Conservation (phyloP, 768 basidiomycete genomes). For the Hygrocybe punicea region DNA sequence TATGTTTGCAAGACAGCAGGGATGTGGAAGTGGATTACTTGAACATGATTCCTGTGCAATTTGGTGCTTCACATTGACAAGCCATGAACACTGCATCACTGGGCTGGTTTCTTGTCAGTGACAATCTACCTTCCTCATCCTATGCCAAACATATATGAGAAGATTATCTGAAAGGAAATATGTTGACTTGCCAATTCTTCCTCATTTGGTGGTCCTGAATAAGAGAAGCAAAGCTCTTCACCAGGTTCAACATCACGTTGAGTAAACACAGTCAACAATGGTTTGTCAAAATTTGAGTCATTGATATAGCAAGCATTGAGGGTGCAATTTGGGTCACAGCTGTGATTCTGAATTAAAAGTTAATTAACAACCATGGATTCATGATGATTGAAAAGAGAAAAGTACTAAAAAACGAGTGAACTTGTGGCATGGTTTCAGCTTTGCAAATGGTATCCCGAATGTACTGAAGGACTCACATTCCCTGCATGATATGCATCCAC, state of each 20-base stretch:
- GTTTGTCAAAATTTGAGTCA: constrained; percentile 68
- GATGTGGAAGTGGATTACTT: too few relatives aligned
- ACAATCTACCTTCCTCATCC: constrained; percentile 8
- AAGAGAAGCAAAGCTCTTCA: constrained; percentile 78
- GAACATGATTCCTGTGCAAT: constrained; percentile 44
- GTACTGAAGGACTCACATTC: constrained; percentile 53
- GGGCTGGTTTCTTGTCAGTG: constrained; percentile 14
- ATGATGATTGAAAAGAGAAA: too few relatives aligned
- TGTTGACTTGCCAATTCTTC: constrained; percentile 27
- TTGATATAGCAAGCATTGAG: constrained; percentile 77
- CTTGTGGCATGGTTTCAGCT: constrained; percentile 39
- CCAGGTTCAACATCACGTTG: constrained; percentile 55
- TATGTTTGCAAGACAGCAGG: too few relatives aligned
- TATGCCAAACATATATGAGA: not conserved
- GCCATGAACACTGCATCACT: constrained; percentile 44
- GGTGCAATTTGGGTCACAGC: constrained; percentile 80
- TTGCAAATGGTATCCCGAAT: not conserved
- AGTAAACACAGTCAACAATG: constrained; percentile 66
- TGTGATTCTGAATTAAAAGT: constrained; percentile 67
- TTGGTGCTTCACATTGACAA: constrained; percentile 52
- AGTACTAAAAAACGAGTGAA: constrained; percentile 85
- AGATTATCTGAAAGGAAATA: constrained; percentile 7
- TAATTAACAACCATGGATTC: too few relatives aligned
- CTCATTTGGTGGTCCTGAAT: constrained; percentile 53
- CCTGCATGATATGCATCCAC: constrained; percentile 89